Percentiles rank a stretch among this genome's conserved stretches.
Evolutionary conservation across 2,329 filamentous ascomycete species (phyloP).

Genomic region (Ilyonectria destructans): DNA sequence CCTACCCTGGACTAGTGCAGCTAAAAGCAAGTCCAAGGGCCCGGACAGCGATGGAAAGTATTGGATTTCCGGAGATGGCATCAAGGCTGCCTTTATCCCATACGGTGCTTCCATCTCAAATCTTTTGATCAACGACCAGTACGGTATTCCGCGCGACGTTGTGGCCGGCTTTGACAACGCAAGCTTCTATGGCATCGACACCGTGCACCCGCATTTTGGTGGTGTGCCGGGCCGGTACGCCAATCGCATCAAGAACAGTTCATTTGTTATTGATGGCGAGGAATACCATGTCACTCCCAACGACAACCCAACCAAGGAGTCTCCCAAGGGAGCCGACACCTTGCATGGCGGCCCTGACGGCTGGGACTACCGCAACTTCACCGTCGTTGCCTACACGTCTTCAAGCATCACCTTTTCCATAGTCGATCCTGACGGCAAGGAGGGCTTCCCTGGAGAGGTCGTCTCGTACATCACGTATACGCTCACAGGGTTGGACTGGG

Average conservation of each 20-base stretch:
- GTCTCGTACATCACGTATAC: slow-evolving; percentile 83
- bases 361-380: slow-evolving; percentile 87
- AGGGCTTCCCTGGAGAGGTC: slow-evolving; percentile 86
- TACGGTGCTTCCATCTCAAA: slow-evolving; percentile 84
- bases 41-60: slow-evolving; percentile 79
- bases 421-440: slow-evolving; percentile 79
- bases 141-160: slow-evolving; percentile 79
- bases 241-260: slow-evolving; percentile 86
- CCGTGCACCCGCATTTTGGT: slow-evolving; percentile 80
- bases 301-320: slow-evolving; percentile 69
- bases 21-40: slow-evolving; percentile 37
- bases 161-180: slow-evolving; percentile 85
- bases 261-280: slow-evolving; percentile 77
- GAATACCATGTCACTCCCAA: slow-evolving; percentile 75
- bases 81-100: slow-evolving; percentile 79
- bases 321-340: slow-evolving; percentile 73
- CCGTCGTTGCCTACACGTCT: slow-evolving; percentile 77
- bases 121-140: slow-evolving; percentile 78
- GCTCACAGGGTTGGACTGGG: slow-evolving; percentile 77
- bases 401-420: slow-evolving; percentile 83
- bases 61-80: slow-evolving; percentile 77
- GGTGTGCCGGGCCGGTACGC: slow-evolving; percentile 84
- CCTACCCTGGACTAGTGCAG: slow-evolving; percentile 13
- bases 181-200: slow-evolving; percentile 76
- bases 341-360: slow-evolving; percentile 80